These are phyloP conservation scores for Globisporangium ultimum DNA, from an alignment of 352 stramenopile genomes.

Conservation along the genomic window DNA sequence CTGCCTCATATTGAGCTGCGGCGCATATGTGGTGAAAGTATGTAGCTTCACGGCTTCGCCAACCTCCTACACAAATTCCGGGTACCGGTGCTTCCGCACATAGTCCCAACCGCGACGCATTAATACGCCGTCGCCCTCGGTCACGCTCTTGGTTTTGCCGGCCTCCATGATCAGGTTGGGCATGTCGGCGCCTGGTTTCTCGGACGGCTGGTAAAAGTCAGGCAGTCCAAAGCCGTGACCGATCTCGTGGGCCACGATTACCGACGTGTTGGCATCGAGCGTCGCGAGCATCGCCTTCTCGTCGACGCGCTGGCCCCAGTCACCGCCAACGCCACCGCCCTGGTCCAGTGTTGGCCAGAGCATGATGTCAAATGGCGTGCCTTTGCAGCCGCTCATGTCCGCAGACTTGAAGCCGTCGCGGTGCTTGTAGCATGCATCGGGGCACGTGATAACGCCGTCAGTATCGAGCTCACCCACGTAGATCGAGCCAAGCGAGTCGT, in stretches of 20 bases:
- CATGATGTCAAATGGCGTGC: slow-evolving; percentile 39
- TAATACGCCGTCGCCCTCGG: slow-evolving; percentile 17
- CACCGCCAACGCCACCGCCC: slow-evolving; percentile 22
- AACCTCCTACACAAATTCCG: too few species aligned
- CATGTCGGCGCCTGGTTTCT: slow-evolving; percentile 18
- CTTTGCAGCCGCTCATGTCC: slow-evolving; percentile 32
- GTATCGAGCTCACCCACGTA: slow-evolving; percentile 22
- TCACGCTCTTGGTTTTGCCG: slow-evolving; percentile 18
- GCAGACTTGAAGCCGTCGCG: slow-evolving; percentile 22
- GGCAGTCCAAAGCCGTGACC: slow-evolving; percentile 26
- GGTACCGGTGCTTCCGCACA: slow-evolving; percentile 7
- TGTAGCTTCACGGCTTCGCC: too few species aligned
- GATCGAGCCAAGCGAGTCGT: slow-evolving; percentile 35
- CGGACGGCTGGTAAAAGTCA: not conserved
- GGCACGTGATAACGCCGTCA: slow-evolving; percentile 25
- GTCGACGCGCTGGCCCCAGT: slow-evolving; percentile 35
- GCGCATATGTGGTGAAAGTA: too few species aligned
- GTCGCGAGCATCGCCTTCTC: slow-evolving; percentile 24
- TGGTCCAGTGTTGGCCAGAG: slow-evolving; percentile 40
- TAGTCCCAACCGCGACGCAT: slow-evolving; percentile 20
- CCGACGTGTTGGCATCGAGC: slow-evolving; percentile 24
- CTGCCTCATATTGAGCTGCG: too few species aligned
- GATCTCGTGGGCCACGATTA: slow-evolving; percentile 42
- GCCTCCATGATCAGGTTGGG: slow-evolving; percentile 23
- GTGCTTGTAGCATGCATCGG: slow-evolving; percentile 37